Percentiles rank a stretch among this genome's conserved stretches.
Conservation (phyloP, 768 basidiomycete genomes). For the Boletales sp. region DNA sequence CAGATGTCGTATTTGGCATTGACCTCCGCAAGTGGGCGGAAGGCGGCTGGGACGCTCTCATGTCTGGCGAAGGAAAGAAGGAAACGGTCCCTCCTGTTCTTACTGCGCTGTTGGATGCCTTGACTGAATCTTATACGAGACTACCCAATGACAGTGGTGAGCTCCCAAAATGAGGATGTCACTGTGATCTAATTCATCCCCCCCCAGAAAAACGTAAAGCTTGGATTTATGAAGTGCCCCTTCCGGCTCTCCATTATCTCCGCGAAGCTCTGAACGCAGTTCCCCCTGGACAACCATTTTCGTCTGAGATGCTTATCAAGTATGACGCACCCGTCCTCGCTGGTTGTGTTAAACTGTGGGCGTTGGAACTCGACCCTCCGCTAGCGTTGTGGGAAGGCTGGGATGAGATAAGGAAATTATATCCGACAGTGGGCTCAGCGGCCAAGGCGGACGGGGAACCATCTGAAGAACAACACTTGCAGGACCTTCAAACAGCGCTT, state of each 20-base stretch:
- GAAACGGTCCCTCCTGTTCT: constrained; percentile 73
- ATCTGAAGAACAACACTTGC: constrained; percentile 56
- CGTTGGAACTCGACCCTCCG: constrained; percentile 88
- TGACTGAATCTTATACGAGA: constrained; percentile 60
- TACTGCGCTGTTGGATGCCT: constrained; percentile 56
- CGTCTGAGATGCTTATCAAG: constrained; percentile 56
- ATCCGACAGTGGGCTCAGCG: constrained; percentile 67
- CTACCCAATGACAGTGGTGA: constrained; percentile 62
- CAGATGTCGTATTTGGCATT: constrained; percentile 87
- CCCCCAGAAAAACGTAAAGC: constrained; percentile 75
- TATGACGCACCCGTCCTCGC: constrained; percentile 89
- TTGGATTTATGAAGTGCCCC: constrained; percentile 95
- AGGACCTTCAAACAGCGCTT: constrained; percentile 59
- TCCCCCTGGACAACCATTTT: constrained; percentile 45
- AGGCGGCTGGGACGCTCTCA: constrained; percentile 62
- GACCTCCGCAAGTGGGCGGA: constrained; percentile 91
- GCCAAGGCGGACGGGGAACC: constrained; percentile 49
- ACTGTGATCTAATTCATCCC: background rate
- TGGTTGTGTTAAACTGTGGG: constrained; percentile 81
- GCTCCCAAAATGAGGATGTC: constrained; percentile 15
- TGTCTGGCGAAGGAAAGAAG: constrained; percentile 54
- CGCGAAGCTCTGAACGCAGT: constrained; percentile 79
- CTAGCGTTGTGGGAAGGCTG: constrained; percentile 83
- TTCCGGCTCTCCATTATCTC: constrained; percentile 78
- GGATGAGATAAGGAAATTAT: constrained; percentile 87